Evolutionary conservation across 805 yeast genomes (phyloP), one percentile per base, ranked within the genome.

Genomic region (Torulaspora quercuum): DNA sequence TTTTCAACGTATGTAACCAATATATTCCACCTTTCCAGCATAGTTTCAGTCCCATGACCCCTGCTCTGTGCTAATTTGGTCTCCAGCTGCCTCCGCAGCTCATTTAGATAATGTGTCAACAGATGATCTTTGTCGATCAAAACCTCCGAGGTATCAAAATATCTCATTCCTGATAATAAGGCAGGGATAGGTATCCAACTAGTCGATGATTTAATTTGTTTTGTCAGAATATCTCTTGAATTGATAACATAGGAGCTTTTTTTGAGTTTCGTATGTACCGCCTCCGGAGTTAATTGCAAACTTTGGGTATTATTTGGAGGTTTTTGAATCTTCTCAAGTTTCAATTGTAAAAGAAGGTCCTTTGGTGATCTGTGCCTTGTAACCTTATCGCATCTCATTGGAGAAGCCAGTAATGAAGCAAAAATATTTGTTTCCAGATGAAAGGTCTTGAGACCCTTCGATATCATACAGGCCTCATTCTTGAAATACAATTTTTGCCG

Each of bases 331-430:
- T n/a, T n/a, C 20, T 38, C 53, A 8, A 51, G 25, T 21, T 63
- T 57, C 26, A 70, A 33, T 13, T 63, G 66, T 1, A 61, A 39
- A 29, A 72, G 44, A 6, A 70, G 38, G 7, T 64, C 65, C 17
- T 63, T 52, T 0, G 78, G 78, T 4, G 67, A 44, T 7, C 59
- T 57, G 0, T 59, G 39, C 24, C 69, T 53, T 0, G 70, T 51
- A 0, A 54, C 25, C 8, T 61, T 48, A 10, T 72, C 73, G 46
- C 57, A 55, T 42, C 80, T 57, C 10, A 67, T 54, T 1, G 76
- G 73, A 0, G 76, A 63, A 0, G 68, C 54, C 6, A 76, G 46
- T 1, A 64, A 11, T 5, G 52, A 42, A 0, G 73, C 75, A 48
- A 63, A 68, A 2, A 65, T 40, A 33, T 73, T 72, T 1, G 46